Conservation (phyloP, 352 stramenopile genomes). For the Phytophthora boehmeriae region DNA sequence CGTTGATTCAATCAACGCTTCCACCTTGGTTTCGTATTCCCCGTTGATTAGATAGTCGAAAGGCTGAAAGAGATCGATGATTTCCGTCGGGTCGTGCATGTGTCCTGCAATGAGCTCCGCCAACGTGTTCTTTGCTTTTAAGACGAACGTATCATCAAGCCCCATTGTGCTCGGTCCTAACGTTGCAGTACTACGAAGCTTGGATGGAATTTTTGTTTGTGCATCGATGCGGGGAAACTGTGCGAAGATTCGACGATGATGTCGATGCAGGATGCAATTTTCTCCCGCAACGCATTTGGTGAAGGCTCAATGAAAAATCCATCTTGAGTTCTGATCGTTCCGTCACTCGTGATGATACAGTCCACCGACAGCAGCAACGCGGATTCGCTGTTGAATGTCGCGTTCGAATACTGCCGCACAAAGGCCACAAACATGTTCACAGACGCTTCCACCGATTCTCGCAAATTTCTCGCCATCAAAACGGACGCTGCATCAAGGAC, state of each 20-base stretch:
- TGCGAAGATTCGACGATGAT: slow-evolving; percentile 83
- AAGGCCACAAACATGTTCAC: slow-evolving; percentile 75
- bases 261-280: slow-evolving; percentile 66
- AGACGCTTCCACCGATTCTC: slow-evolving; percentile 85
- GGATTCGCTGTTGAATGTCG: slow-evolving; percentile 59
- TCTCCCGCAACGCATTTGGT: slow-evolving; percentile 57
- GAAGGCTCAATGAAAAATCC: slow-evolving; percentile 71
- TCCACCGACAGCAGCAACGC: slow-evolving; percentile 67
- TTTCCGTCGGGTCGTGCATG: slow-evolving; percentile 63
- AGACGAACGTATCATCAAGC: slow-evolving; percentile 80
- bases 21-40: slow-evolving; percentile 71
- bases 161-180: slow-evolving; percentile 87
- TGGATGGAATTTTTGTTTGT: slow-evolving; percentile 73
- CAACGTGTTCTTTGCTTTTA: slow-evolving; percentile 68
- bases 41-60: slow-evolving; percentile 86
- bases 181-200: slow-evolving; percentile 58
- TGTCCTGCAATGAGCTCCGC: slow-evolving; percentile 64
- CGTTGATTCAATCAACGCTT: slow-evolving; percentile 46
- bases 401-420: slow-evolving; percentile 71
- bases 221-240: slow-evolving; percentile 88
- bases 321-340: slow-evolving; percentile 29
- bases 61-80: slow-evolving; percentile 76
- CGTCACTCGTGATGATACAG: slow-evolving; percentile 36
- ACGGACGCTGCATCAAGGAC: slow-evolving; percentile 85
- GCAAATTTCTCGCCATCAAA: slow-evolving; percentile 91